These are phyloP conservation scores for Zasmidium angulare DNA, from an alignment of 2,329 filamentous ascomycete genomes.

Conservation along the genomic window DNA sequence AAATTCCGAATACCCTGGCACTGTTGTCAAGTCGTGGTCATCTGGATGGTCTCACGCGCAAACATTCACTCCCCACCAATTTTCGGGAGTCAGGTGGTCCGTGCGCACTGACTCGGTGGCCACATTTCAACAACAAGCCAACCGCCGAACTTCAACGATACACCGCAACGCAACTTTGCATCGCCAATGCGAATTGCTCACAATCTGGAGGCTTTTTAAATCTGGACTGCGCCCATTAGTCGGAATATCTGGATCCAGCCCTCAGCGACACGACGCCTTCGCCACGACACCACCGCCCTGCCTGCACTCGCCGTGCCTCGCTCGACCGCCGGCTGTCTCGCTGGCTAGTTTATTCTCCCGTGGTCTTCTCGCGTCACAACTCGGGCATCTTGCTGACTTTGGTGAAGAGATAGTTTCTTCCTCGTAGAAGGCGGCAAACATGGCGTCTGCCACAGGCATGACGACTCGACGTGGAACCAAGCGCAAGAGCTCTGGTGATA, in stretches of 20 bases:
- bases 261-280: not conserved
- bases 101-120: not conserved
- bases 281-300: conserved; percentile 2
- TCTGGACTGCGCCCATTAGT: too few species aligned
- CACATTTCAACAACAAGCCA: not conserved
- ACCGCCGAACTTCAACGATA: not conserved
- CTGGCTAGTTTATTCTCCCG: too few species aligned
- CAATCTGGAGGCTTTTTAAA: too few species aligned
- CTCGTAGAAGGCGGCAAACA: not conserved
- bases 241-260: not conserved
- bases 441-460: conserved; percentile 1
- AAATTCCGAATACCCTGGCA: too few species aligned
- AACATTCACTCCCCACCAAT: not conserved
- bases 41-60: not conserved
- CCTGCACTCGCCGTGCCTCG: not conserved
- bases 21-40: too few species aligned
- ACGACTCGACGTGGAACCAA: conserved; percentile 5
- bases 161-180: not conserved
- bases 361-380: not conserved
- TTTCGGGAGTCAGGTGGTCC: not conserved
- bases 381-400: not conserved
- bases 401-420: not conserved
- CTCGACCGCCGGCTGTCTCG: not conserved
- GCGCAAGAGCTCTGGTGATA: conserved; percentile 14
- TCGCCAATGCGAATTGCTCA: too few species aligned